Evolutionary conservation across 768 basidiomycete genomes (phyloP).

Genomic region (Omphalotus guepiniiformis): DNA sequence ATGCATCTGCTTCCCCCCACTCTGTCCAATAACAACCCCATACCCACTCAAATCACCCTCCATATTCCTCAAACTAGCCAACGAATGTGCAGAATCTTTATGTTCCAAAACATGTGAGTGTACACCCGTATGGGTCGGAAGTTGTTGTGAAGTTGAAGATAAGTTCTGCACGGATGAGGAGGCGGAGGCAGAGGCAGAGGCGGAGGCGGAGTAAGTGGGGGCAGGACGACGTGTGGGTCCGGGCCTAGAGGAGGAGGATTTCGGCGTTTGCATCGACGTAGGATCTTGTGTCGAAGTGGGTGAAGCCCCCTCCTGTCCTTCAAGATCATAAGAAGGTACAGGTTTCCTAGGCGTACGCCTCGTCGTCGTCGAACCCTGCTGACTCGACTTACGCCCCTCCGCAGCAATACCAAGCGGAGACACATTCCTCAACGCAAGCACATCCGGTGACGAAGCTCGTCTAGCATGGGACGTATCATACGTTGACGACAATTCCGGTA

Average conservation of each 20-base stretch:
- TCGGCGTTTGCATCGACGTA: no score
- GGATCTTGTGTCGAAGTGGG: no score
- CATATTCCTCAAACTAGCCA: slow-evolving; percentile 6
- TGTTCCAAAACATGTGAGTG: slow-evolving; percentile 4
- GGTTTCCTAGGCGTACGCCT: slow-evolving; percentile 4
- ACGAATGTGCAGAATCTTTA: slow-evolving; percentile 5
- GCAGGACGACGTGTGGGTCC: no score
- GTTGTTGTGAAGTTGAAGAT: not conserved
- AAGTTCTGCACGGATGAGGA: slow-evolving; percentile 2
- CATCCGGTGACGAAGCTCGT: slow-evolving; percentile 7
- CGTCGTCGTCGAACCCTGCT: not conserved
- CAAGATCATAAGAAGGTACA: slow-evolving; percentile 5
- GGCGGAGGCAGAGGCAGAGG: not conserved
- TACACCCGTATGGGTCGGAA: not conserved
- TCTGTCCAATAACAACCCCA: not conserved
- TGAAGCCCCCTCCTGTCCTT: not conserved
- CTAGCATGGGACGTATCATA: not conserved
- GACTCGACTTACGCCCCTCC: not conserved
- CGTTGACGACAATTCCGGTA: no score
- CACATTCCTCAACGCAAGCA: not conserved
- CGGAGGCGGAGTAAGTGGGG: slow-evolving; percentile 2
- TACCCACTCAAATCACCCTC: slow-evolving; percentile 8
- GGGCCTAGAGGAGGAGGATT: no score
- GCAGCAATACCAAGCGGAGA: no score
- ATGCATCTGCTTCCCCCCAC: slow-evolving; percentile 4